Evolutionary conservation across 805 yeast genomes (phyloP).

Genomic region (Saturnispora kantuleensis): DNA sequence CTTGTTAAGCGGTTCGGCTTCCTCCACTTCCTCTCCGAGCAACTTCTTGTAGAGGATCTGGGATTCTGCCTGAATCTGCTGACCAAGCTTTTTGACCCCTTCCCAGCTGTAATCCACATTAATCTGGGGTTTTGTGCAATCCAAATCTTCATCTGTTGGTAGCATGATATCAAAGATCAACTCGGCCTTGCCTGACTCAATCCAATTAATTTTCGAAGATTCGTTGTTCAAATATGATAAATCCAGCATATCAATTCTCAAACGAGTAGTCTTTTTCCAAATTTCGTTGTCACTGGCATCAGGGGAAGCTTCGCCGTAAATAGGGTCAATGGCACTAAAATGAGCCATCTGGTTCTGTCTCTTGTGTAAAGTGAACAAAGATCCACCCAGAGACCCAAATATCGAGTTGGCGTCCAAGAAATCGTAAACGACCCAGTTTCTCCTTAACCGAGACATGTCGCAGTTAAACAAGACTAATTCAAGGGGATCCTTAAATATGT

Average conservation of each 20-base stretch:
- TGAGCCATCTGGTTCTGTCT: conserved; percentile 50
- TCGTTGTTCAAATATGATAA: conserved; percentile 21
- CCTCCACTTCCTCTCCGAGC: not conserved
- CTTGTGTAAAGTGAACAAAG: conserved; percentile 69
- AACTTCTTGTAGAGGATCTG: conserved; percentile 8
- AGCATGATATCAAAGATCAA: conserved; percentile 63
- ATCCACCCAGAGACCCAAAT: conserved; percentile 65
- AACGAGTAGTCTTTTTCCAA: conserved; percentile 42
- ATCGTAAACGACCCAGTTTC: conserved; percentile 51
- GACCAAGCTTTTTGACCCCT: conserved; percentile 10
- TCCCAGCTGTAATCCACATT: conserved; percentile 16
- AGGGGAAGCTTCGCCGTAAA: conserved; percentile 4
- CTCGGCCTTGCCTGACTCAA: conserved; percentile 61
- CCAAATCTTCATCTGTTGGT: conserved; percentile 37
- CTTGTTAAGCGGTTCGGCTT: conserved; percentile 23
- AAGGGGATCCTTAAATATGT: conserved; percentile 25
- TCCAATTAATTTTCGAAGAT: conserved; percentile 54
- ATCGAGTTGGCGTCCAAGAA: conserved; percentile 60
- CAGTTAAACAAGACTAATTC: conserved; percentile 54
- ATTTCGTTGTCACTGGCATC: conserved; percentile 20
- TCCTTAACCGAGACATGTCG: conserved; percentile 51
- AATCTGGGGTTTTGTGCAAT: conserved; percentile 6
- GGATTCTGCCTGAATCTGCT: conserved; percentile 3
- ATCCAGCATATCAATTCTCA: conserved; percentile 32
- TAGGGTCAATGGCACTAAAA: conserved; percentile 26